These are phyloP conservation scores for Conringia planisiliqua DNA, from an alignment of 345 rosid genomes.

Conservation along the genomic window DNA sequence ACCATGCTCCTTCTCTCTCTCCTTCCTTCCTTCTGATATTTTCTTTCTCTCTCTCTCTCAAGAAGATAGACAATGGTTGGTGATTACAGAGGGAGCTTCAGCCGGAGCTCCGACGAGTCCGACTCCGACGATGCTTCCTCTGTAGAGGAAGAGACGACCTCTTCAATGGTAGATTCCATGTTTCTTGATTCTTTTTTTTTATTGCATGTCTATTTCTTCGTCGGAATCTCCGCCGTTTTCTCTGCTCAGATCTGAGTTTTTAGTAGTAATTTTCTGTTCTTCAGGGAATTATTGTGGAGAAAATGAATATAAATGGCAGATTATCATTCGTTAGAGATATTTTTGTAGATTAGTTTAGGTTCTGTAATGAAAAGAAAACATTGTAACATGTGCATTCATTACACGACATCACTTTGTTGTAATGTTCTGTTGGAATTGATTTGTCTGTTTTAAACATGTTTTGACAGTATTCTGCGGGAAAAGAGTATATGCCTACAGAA, in stretches of 20 bases:
- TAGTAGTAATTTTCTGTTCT: neutral
- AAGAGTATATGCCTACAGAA: slow-evolving; percentile 41
- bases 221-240: neutral
- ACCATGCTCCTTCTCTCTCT: neutral
- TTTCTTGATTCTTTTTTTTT: neutral
- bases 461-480: slow-evolving; percentile 40
- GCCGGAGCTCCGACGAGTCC: slow-evolving; percentile 33
- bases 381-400: too few relatives aligned
- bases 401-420: too few relatives aligned
- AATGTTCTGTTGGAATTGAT: too few relatives aligned
- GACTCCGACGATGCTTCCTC: slow-evolving; percentile 30
- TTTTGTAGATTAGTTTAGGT: too few relatives aligned
- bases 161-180: slow-evolving; percentile 28
- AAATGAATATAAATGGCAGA: too few relatives aligned
- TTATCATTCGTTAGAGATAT: too few relatives aligned
- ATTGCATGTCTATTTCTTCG: slow-evolving; percentile 17
- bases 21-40: neutral
- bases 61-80: slow-evolving; percentile 13
- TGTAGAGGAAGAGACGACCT: slow-evolving; percentile 26
- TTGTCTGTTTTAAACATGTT: neutral
- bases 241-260: neutral
- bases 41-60: neutral
- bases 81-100: slow-evolving; percentile 34
- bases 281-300: neutral
- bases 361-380: too few relatives aligned